Evolutionary conservation across 495 filamentous ascomycete species (phyloP).

Genomic region (Penicillium steckii): DNA sequence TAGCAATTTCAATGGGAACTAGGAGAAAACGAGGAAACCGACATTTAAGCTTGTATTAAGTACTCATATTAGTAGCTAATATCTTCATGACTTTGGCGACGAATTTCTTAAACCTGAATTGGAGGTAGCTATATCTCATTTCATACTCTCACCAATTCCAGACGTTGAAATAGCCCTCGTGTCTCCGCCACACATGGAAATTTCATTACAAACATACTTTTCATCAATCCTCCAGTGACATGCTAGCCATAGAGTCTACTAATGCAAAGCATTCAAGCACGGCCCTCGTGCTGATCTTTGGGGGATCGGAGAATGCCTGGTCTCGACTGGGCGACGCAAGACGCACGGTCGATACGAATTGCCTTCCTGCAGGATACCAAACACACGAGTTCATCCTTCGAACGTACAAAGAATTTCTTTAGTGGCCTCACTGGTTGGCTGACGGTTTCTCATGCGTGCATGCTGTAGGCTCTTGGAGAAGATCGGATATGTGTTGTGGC

Average conservation of each 20-base stretch:
- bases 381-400: background rate
- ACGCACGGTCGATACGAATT: background rate
- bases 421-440: background rate
- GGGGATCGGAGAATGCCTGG: background rate
- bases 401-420: background rate
- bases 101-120: too few species aligned
- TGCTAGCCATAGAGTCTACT: background rate
- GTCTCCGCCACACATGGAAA: background rate
- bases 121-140: too few species aligned
- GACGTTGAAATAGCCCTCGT: background rate
- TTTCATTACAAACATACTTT: conserved; percentile 8
- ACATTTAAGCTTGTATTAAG: too few species aligned
- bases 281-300: conserved; percentile 6
- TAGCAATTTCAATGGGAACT: too few species aligned
- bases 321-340: background rate
- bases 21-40: too few species aligned
- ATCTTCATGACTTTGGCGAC: too few species aligned
- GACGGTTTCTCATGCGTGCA: background rate
- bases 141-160: too few species aligned
- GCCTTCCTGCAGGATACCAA: background rate
- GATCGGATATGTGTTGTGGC: conserved; percentile 3
- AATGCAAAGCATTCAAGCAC: conserved; percentile 13
- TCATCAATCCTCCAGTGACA: background rate
- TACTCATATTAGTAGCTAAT: too few species aligned
- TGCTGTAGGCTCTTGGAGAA: background rate